Evolutionary conservation across 2,329 filamentous ascomycete genomes (phyloP), one percentile per base, ranked within the genome.

Genomic region (Alternaria arbusti): DNA sequence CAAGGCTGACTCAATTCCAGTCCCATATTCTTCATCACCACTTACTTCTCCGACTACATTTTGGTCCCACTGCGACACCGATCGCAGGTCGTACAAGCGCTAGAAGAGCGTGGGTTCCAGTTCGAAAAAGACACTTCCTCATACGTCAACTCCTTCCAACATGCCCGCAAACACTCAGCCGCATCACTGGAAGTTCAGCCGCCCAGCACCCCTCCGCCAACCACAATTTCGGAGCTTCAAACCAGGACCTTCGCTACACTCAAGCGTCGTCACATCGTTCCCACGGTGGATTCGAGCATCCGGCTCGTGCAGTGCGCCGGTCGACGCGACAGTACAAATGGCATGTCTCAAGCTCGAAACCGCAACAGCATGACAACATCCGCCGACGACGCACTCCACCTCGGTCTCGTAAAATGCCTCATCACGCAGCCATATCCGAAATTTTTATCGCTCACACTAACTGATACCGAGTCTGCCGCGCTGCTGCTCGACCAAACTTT

Each of bases 1-100:
- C 49, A 26, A 43, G 20, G 52, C 63, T 73, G 22, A 69, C 45
- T 36, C n/a, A 1, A 9, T 11, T 28, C 54, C 50, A 89, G 87
- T 56, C 92, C 95, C 57, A 97, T 99, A 76, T 97, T 98, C 84
- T 98, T 98, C 86, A 97, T 97, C 79, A 97, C 95, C 4, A 97
- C 94, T 30, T 99, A 98, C 81, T 98, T 97, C 81, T 96, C 92
- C 32, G 95, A 99, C 82, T 98, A 97, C 81, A 96, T 99, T 72
- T 86, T 98, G 36, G 93, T 97, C 1, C 94, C 96, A 1, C 86
- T 86, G 57, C 91, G 90, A 75, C 89, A 91, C 73, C 89, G 91
- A 54, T 83, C 87, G 25, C 90, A 89, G 43, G 94, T 98, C 51
- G 88, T 93, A 32, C 85, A 89, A 61, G 91, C 93, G 0, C 85